These are phyloP conservation scores for Hymenochaete sp. DNA, from an alignment of 1,284 basidiomycete genomes.

Conservation along the genomic window DNA sequence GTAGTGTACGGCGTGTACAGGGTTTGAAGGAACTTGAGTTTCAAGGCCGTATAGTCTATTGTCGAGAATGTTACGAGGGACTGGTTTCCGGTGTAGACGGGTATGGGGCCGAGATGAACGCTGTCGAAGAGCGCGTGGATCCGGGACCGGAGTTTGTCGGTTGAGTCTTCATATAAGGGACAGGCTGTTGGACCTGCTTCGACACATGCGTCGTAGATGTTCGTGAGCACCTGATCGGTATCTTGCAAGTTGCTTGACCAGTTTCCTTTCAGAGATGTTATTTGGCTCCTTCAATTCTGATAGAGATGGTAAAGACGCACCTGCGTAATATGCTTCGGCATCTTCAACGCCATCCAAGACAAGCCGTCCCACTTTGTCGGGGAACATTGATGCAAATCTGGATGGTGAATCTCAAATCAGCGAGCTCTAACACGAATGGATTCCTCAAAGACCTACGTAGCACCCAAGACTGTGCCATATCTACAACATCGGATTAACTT, in stretches of 20 bases:
- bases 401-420: background rate
- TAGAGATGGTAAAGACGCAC: background rate
- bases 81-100: background rate
- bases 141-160: conserved; percentile 15
- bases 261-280: conserved; percentile 1
- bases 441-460: conserved; percentile 9
- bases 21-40: background rate
- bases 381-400: conserved; percentile 11
- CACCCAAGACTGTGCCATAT: conserved; percentile 8
- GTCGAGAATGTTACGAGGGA: background rate
- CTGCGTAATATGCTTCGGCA: conserved; percentile 5
- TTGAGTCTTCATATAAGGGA: conserved; percentile 16
- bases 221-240: conserved; percentile 14
- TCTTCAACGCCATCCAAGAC: conserved; percentile 8
- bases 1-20: conserved; percentile 1
- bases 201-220: conserved; percentile 18
- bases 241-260: conserved; percentile 19
- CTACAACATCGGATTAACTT: background rate
- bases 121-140: conserved; percentile 7
- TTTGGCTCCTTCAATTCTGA: background rate
- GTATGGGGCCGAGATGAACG: background rate
- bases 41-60: conserved; percentile 1
- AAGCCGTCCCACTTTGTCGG: conserved; percentile 5
- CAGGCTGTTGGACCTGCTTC: conserved; percentile 18
- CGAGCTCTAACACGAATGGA: too few species aligned